phyloP scores from a whole-genome alignment of 208 protist genomes.

The Leishmania tropica region DNA sequence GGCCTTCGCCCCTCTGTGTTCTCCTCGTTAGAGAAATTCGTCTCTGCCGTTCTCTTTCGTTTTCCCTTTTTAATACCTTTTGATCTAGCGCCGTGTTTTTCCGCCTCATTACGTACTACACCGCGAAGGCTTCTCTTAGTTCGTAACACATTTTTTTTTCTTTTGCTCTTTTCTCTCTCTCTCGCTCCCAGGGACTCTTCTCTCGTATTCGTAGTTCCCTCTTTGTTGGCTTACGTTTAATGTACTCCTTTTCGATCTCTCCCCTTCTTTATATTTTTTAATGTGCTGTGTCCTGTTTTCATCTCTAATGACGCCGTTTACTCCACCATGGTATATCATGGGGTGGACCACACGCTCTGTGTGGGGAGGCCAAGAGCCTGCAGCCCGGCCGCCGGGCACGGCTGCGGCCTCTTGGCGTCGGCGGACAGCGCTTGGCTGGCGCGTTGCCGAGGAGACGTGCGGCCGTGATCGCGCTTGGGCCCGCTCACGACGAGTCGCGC shows the following conservation, averaged over 20 bases:
- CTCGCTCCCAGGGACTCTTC: neutral
- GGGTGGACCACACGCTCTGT: neutral
- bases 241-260: neutral
- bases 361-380: neutral
- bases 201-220: neutral
- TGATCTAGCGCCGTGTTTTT: neutral
- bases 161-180: neutral
- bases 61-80: neutral
- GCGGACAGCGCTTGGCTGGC: neutral
- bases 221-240: neutral
- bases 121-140: neutral
- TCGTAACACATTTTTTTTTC: neutral
- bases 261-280: neutral
- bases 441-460: neutral
- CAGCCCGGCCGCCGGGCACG: neutral
- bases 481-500: neutral
- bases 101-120: neutral
- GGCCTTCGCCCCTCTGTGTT: neutral
- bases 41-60: neutral
- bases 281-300: neutral
- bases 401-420: neutral
- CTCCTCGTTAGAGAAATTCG: neutral
- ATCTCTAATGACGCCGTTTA: neutral
- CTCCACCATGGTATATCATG: neutral
- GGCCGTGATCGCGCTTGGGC: neutral